A percentile compares a stretch with the other conserved stretches of the same genome.
These are phyloP conservation scores for Delonix regia DNA, from an alignment of 306 rosid species.

Conservation along the genomic window DNA sequence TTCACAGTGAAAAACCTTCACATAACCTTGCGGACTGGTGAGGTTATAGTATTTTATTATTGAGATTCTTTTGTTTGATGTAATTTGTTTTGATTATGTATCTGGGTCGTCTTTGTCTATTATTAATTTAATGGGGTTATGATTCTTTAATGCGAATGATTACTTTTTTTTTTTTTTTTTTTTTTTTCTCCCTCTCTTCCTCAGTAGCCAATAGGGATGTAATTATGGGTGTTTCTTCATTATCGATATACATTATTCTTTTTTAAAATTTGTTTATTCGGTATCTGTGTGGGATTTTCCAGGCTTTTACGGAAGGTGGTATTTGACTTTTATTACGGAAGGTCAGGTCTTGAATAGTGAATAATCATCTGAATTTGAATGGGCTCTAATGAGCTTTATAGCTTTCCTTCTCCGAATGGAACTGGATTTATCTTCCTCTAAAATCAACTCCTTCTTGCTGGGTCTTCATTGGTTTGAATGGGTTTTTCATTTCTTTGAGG, in stretches of 20 bases:
- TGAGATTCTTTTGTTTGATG: slow-evolving; percentile 7
- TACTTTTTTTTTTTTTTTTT: not conserved
- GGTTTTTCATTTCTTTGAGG: slow-evolving; percentile 39
- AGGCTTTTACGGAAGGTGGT: slow-evolving; percentile 73
- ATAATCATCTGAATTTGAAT: slow-evolving; percentile 41
- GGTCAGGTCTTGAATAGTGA: slow-evolving; percentile 39
- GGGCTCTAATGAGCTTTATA: slow-evolving; percentile 45
- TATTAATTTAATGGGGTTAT: slow-evolving; percentile 29
- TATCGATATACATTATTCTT: slow-evolving; percentile 13
- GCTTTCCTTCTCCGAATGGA: slow-evolving; percentile 50
- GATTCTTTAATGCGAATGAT: slow-evolving; percentile 39
- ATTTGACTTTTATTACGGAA: slow-evolving; percentile 59
- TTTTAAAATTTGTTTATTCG: slow-evolving; percentile 37
- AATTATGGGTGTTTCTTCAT: slow-evolving; percentile 43
- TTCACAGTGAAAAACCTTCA: slow-evolving; percentile 33
- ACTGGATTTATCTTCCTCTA: slow-evolving; percentile 43
- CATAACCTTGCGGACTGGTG: slow-evolving; percentile 32
- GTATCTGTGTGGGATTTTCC: slow-evolving; percentile 54
- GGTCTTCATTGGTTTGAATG: slow-evolving; percentile 47
- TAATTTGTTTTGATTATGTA: slow-evolving; percentile 23
- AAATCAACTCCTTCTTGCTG: slow-evolving; percentile 38
- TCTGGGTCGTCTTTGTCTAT: slow-evolving; percentile 36
- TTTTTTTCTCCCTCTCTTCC: not conserved
- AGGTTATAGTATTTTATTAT: slow-evolving; percentile 7
- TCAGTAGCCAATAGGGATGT: slow-evolving; percentile 34